Evolutionary conservation across 805 yeast genomes (phyloP).

Genomic region (Sugiyamaella floridensis): DNA sequence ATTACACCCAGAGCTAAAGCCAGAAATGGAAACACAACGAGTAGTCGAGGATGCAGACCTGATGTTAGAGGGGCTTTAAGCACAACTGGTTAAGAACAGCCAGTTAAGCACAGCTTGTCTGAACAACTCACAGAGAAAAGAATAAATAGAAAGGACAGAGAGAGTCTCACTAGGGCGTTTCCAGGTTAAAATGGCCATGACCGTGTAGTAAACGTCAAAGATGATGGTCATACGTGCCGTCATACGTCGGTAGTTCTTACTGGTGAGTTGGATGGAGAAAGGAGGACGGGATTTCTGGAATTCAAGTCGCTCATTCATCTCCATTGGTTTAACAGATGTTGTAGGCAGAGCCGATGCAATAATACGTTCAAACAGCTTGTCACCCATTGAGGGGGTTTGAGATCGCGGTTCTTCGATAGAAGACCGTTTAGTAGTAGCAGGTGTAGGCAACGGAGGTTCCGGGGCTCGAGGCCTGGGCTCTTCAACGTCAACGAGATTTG

Average conservation of each 20-base stretch:
- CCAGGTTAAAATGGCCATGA: conserved; percentile 58
- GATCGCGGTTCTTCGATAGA: not conserved
- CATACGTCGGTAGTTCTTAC: conserved; percentile 33
- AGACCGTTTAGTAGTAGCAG: not conserved
- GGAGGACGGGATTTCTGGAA: conserved; percentile 61
- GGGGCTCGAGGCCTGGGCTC: no score
- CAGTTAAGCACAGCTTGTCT: not conserved
- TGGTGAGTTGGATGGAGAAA: conserved; percentile 61
- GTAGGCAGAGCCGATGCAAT: conserved; percentile 69
- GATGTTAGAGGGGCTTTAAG: not conserved
- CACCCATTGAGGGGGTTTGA: conserved; percentile 33
- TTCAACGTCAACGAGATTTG: no score
- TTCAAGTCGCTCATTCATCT: conserved; percentile 40
- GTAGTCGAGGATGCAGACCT: conserved; percentile 48
- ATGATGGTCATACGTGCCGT: conserved; percentile 18
- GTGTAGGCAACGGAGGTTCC: no score
- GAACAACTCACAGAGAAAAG: conserved; percentile 37
- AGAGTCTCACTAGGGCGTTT: conserved; percentile 53
- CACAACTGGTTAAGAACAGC: no score
- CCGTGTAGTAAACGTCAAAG: conserved; percentile 53
- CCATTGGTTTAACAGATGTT: conserved; percentile 39
- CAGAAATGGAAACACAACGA: conserved; percentile 42
- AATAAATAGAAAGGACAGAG: conserved; percentile 43
- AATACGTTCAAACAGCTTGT: conserved; percentile 64
- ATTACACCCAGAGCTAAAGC: conserved; percentile 48